Base-by-base conservation (phyloP, 2,329 filamentous ascomycete genomes). In the Fusarium equiseti region DNA sequence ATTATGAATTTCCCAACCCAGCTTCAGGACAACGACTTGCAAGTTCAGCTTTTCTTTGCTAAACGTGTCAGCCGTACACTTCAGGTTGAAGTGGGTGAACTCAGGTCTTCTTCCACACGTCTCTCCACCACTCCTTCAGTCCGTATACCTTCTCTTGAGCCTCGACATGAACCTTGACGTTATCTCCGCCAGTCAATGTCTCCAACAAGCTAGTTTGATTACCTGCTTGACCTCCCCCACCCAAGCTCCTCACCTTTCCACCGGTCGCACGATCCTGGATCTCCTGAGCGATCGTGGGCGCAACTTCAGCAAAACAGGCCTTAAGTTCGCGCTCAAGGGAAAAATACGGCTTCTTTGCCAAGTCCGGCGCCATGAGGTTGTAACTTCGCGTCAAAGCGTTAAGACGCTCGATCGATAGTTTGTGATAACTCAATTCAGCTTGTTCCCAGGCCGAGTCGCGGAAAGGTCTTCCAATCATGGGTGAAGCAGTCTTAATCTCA, bases 301-400 rank as follows among this genome's bases (percentile, higher is more conserved):
- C 95, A 2, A 97, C 91, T 65, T 97, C 95, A 1, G 94, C 92
- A 77, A 90, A 98, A 78, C 95, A 98, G 5, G 88, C 85, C 31
- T 86, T 86, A 18, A 98, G 85, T 81, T 99, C 96, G 51, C 95
- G 89, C 46, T 94, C 89, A 10, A 98, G 88, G 4, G 86, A 90
- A 77, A 94, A 94, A 79, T 98, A 98, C 0, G 95, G 93, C 79
- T 97, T 97, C 81, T 96, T 97, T 4, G 95, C 95, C 3, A 97
- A 86, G 58, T 94, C 91, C 0, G 96, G 96, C 0, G 96, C 95
- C 90, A 97, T 95, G 5, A 98, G 88, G 75, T 98, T 98, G 83
- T 99, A 99, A 16, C 92, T 92, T 27, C 96, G 89, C 10, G 94
- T 91, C 51, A 97, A 85, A 31, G 82, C 80, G 80, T 98, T 98